Evolutionary conservation across 306 rosid species (phyloP), one percentile per base, ranked within the genome.

Genomic region (Ochetophila trinervis): DNA sequence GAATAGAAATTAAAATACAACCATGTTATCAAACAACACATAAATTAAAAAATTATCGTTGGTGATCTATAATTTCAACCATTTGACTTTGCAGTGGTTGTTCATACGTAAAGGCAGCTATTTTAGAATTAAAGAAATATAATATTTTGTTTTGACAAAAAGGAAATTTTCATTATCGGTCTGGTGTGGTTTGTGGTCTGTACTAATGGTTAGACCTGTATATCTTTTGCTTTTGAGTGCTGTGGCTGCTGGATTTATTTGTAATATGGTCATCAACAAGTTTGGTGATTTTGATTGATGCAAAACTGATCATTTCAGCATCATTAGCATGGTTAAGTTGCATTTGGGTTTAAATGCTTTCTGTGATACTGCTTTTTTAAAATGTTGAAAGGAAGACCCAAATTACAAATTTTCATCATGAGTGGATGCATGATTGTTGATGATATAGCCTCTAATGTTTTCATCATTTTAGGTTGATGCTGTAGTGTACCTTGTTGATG

Each of bases 401-500:
- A 19, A 17, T 50, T 63, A 4, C 22, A 24, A 45, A 5, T 16
- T 63, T n/a, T 23, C 40, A 22, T 63, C 17, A 8, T 23, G 42
- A 37, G 5, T 47, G 34, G 36, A 20, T 49, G 8, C 53, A 47
- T 14, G 19, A 24, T 64, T 72, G 37, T 55, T 23, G 21, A 23
- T 15, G 21, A 10, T 35, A 66, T 48, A 3, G 2, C 49, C 10
- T 70, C 8, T 53, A 13, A 12, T 17, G 37, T 44, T 60, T 20
- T 20, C 55, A 20, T 68, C 34, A 21, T 65, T 67, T 27, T 62
- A 89, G 92, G 96, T 89, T 71, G 96, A 89, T 84, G 92, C 90
- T 42, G 92, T 89, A 30, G 69, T 89, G 32, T 86, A 86, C 79
- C 74, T 89, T 63, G 96, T 89, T n/a, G 96, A 89, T 11, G 92